These are phyloP conservation scores for Geopyxis carbonaria DNA, from an alignment of 495 filamentous ascomycete genomes.

Conservation along the genomic window DNA sequence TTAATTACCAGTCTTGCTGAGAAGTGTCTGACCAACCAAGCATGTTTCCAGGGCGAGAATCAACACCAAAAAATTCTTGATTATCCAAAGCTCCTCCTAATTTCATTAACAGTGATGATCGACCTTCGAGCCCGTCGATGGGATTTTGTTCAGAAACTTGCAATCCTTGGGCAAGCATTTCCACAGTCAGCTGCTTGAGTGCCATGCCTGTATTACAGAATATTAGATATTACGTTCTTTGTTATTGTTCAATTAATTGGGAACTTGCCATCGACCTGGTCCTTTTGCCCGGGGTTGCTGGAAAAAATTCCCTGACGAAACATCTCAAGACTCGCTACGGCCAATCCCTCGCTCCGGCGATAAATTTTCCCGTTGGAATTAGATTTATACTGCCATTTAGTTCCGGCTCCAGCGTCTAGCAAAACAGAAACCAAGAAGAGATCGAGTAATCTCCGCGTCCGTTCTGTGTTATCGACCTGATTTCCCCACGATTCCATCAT, in stretches of 20 bases:
- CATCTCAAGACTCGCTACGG: slow-evolving; percentile 92
- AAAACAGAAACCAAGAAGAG: slow-evolving; percentile 82
- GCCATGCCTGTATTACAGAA: slow-evolving; percentile 32
- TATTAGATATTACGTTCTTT: background rate
- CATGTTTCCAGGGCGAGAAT: slow-evolving; percentile 83
- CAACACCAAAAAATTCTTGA: slow-evolving; percentile 67
- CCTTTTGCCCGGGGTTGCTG: slow-evolving; percentile 59
- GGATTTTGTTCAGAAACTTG: slow-evolving; percentile 68
- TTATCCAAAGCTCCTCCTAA: slow-evolving; percentile 64
- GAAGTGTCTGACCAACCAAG: slow-evolving; percentile 43
- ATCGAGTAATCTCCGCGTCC: slow-evolving; percentile 61
- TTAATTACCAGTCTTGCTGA: slow-evolving; percentile 7
- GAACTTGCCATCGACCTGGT: slow-evolving; percentile 61
- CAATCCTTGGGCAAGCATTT: slow-evolving; percentile 58
- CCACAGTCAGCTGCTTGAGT: slow-evolving; percentile 55
- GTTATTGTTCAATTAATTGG: background rate
- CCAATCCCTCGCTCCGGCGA: slow-evolving; percentile 76
- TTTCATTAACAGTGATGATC: slow-evolving; percentile 60
- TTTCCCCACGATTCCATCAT: slow-evolving; percentile 51
- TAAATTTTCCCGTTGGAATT: slow-evolving; percentile 73
- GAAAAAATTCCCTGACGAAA: slow-evolving; percentile 92
- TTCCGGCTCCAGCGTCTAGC: slow-evolving; percentile 74
- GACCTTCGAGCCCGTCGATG: slow-evolving; percentile 76
- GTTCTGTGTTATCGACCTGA: slow-evolving; percentile 49
- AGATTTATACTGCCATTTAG: slow-evolving; percentile 73